Percentiles rank a stretch among this genome's conserved stretches.
Evolutionary conservation across 768 basidiomycete genomes (phyloP).

Genomic region (Xanthoconium purpureum): DNA sequence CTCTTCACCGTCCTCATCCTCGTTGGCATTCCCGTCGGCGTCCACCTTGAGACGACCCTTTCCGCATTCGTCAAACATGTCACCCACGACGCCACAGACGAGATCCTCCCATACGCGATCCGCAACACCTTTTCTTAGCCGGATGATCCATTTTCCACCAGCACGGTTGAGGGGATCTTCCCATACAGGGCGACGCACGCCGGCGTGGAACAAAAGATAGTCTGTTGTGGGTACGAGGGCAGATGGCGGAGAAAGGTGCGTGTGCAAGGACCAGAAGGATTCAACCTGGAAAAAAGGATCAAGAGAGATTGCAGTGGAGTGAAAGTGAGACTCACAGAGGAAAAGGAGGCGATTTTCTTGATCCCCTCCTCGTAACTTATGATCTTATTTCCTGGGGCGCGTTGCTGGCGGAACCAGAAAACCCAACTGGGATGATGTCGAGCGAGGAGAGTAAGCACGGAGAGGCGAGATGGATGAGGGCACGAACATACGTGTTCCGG

Average conservation of each 20-base stretch:
- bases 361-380: slow-evolving; percentile 93
- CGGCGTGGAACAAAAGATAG: slow-evolving; percentile 86
- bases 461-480: slow-evolving; percentile 15
- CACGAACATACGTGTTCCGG: slow-evolving; percentile 80
- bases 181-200: slow-evolving; percentile 89
- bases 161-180: slow-evolving; percentile 86
- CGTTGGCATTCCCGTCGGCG: slow-evolving; percentile 34
- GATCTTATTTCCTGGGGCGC: slow-evolving; percentile 85
- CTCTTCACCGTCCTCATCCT: slow-evolving; percentile 38
- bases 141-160: slow-evolving; percentile 95
- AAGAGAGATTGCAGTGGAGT: slow-evolving; percentile 1
- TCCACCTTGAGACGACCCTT: slow-evolving; percentile 28
- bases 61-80: slow-evolving; percentile 76
- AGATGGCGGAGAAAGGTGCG: slow-evolving; percentile 85
- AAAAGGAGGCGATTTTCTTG: slow-evolving; percentile 86
- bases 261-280: slow-evolving; percentile 93
- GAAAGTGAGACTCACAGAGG: slow-evolving; percentile 56
- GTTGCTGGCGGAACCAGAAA: slow-evolving; percentile 91
- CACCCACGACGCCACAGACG: slow-evolving; percentile 82
- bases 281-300: slow-evolving; percentile 60
- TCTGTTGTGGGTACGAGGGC: slow-evolving; percentile 86
- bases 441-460: slow-evolving; percentile 19
- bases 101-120: slow-evolving; percentile 92
- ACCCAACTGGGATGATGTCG: slow-evolving; percentile 60
- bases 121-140: slow-evolving; percentile 85